Evolutionary conservation across 768 basidiomycete genomes (phyloP).

Genomic region (Cystobasidiopsis lactophilus): DNA sequence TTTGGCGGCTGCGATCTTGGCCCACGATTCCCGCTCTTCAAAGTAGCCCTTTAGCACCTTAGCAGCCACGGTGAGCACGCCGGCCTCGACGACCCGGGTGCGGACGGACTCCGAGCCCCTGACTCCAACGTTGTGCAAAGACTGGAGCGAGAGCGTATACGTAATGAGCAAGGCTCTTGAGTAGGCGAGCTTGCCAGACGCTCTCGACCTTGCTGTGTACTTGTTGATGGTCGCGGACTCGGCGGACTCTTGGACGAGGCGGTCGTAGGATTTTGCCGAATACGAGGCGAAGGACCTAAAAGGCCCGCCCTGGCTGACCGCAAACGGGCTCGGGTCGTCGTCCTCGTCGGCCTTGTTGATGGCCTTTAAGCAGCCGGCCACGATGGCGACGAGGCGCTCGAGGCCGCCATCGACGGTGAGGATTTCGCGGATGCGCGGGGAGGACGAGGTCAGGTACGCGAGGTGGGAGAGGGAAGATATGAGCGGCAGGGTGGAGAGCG

Average conservation of each 20-base stretch:
- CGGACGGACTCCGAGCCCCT: constrained; percentile 80
- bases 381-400: constrained; percentile 76
- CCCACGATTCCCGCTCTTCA: constrained; percentile 34
- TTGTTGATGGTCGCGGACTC: background rate
- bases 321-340: background rate
- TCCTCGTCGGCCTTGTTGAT: background rate
- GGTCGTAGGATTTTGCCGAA: background rate
- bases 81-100: constrained; percentile 78
- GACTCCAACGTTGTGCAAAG: constrained; percentile 90
- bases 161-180: constrained; percentile 33
- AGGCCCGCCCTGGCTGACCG: background rate
- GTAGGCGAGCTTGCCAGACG: background rate
- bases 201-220: background rate
- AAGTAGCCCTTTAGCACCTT: constrained; percentile 86
- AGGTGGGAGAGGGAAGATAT: constrained; percentile 92
- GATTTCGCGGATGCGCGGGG: constrained; percentile 91
- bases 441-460: constrained; percentile 87
- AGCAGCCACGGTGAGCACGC: constrained; percentile 77
- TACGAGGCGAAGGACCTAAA: constrained; percentile 3
- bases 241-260: background rate
- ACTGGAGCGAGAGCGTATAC: constrained; percentile 85
- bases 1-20: too few species aligned
- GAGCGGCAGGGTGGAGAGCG: constrained; percentile 37
- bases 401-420: constrained; percentile 95
- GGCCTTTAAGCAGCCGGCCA: constrained; percentile 39